phyloP scores from a whole-genome alignment of 2,329 filamentous ascomycete genomes.

The Colletotrichum lentis region DNA sequence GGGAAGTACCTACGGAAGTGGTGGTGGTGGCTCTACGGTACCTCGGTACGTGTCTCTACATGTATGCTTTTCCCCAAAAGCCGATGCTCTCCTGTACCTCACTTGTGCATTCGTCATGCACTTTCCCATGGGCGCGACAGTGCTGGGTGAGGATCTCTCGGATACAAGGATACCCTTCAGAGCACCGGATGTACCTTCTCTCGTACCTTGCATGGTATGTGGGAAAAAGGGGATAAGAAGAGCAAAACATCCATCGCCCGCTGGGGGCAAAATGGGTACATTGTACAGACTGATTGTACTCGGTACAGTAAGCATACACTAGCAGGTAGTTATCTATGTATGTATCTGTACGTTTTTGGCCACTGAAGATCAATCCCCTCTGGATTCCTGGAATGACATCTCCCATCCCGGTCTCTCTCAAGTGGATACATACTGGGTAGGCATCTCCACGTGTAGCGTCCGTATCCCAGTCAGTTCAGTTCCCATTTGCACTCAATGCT shows the following conservation, averaged over 20 bases:
- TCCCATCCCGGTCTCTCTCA: neutral
- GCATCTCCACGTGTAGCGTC: too few relatives aligned
- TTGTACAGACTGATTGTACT: too few relatives aligned
- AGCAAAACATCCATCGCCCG: too few relatives aligned
- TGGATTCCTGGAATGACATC: neutral
- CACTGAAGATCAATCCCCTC: conserved; percentile 4
- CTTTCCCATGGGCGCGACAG: conserved; percentile 24
- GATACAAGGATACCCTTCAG: conserved; percentile 22
- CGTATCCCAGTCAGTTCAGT: too few relatives aligned
- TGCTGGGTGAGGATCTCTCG: neutral
- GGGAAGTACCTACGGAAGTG: neutral
- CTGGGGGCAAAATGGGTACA: too few relatives aligned
- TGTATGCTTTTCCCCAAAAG: neutral
- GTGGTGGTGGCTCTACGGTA: neutral
- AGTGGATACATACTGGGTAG: too few relatives aligned
- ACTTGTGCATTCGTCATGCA: conserved; percentile 28
- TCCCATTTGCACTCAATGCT: conserved; percentile 1
- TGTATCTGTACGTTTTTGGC: neutral
- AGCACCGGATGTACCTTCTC: neutral
- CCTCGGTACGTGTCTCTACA: neutral
- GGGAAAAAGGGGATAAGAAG: neutral
- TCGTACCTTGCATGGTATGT: neutral
- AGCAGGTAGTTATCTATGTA: neutral
- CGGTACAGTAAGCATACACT: too few relatives aligned
- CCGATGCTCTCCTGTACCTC: neutral